Evolutionary conservation across 2,329 filamentous ascomycete genomes (phyloP).

Genomic region (Aaosphaeria arxii): DNA sequence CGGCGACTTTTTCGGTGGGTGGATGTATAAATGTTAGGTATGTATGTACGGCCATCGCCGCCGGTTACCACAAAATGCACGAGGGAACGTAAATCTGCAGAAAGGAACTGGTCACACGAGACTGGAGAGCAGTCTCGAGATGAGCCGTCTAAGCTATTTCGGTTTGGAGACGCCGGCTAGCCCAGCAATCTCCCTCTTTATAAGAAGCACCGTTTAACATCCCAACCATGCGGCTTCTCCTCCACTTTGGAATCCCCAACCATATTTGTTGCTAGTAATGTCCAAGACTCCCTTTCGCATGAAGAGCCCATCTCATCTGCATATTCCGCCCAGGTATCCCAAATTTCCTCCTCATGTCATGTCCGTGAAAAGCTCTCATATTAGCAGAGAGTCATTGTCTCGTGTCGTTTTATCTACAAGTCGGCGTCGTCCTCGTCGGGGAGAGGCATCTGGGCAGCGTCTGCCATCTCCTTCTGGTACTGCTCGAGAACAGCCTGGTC

Average conservation of each 20-base stretch:
- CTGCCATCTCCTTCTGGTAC: conserved; percentile 86
- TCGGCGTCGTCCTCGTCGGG: conserved; percentile 88
- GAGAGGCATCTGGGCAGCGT: conserved; percentile 77
- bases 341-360: background rate
- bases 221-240: conserved; percentile 3
- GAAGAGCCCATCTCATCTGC: conserved; percentile 3
- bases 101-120: too few relatives aligned
- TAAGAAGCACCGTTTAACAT: conserved; percentile 16
- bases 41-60: too few relatives aligned
- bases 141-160: too few relatives aligned
- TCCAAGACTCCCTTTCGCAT: conserved; percentile 18
- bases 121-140: too few relatives aligned
- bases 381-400: too few relatives aligned
- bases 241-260: too few relatives aligned
- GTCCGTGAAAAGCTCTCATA: background rate
- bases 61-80: too few relatives aligned
- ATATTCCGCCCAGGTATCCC: conserved; percentile 1
- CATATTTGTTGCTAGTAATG: conserved; percentile 20
- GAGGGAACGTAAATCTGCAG: too few relatives aligned
- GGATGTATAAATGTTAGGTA: too few relatives aligned
- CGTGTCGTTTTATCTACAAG: conserved; percentile 41
- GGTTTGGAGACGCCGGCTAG: conserved; percentile 21
- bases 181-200: background rate
- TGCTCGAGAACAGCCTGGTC: conserved; percentile 76
- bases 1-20: too few relatives aligned